Base-by-base conservation (phyloP, 495 filamentous ascomycete genomes). In the Aspergillus panamensis region DNA sequence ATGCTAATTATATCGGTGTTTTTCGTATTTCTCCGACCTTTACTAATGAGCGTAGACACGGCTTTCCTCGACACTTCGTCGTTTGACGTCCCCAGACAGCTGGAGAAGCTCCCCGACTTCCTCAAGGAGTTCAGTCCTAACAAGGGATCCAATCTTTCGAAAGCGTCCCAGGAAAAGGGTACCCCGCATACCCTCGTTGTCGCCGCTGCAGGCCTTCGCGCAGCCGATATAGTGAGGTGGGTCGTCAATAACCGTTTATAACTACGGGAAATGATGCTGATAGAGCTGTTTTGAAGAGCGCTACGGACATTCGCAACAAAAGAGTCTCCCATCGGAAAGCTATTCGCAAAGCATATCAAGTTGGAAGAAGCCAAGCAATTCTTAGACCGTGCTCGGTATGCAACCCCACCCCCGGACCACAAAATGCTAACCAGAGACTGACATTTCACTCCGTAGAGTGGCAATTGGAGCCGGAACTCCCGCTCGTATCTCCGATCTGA, bases 291-390 rank as follows among this genome's bases (percentile, higher is more conserved):
- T 6, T 40, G 6, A 10, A 91, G 91, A 62, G 80, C 84, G 6
- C 73, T 97, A 16, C 84, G 89, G 33, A 80, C 82, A 52, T 96
- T 91, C 66, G 87, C 91, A 63, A 86, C 79, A 13, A 92, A 92
- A 69, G 82, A 88, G 19, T 84, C 80, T 25, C 76, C 79, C 44
- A 85, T 97, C 3, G 91, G 88, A 20, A 98, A 98, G 71, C 78
- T 97, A 50, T 98, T 98, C 70, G 93, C 95, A 8, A 98, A 98
- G 68, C 94, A 98, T 61, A 96, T 98, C 76, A 98, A 98, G 73
- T 62, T 98, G 6, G 81, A 89, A 52, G 95, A 97, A 60, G 88
- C 91, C 16, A 84, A 92, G 53, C 81, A 88, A 48, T 88, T 87
- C 70, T 82, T 92, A 14, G 72, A 75, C 71, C 90, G 73, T 73